Evolutionary conservation across 192 early-diverging fungal species (phyloP).

Genomic region (Coemansia sp.): DNA sequence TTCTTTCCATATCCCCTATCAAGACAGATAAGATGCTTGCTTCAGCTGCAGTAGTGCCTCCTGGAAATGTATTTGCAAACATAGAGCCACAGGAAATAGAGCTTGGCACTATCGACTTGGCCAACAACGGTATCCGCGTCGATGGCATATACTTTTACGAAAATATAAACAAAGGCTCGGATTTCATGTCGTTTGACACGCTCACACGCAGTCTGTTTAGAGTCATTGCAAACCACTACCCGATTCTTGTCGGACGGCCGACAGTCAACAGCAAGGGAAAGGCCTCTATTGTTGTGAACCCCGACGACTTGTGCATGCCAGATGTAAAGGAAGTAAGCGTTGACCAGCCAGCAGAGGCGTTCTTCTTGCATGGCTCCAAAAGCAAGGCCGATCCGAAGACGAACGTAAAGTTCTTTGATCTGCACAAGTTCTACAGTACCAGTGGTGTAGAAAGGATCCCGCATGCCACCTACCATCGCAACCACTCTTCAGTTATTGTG

Average conservation of each 20-base stretch:
- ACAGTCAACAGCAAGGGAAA: conserved; percentile 24
- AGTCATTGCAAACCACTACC: conserved; percentile 47
- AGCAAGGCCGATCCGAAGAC: neutral
- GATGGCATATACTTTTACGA: conserved; percentile 41
- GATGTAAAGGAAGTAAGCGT: conserved; percentile 33
- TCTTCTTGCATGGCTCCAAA: conserved; percentile 17
- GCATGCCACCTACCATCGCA: conserved; percentile 32
- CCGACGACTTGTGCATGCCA: conserved; percentile 35
- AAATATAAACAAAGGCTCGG: conserved; percentile 1
- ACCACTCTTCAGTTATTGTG: conserved; percentile 26
- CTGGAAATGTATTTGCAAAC: neutral
- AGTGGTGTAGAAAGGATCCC: conserved; percentile 30
- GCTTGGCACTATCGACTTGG: conserved; percentile 38
- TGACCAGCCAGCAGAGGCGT: conserved; percentile 28
- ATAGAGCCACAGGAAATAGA: conserved; percentile 40
- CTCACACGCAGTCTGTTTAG: conserved; percentile 29
- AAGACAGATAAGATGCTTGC: neutral
- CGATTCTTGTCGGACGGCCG: conserved; percentile 36
- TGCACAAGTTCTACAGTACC: conserved; percentile 27
- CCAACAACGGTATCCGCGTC: conserved; percentile 25
- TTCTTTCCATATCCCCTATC: too few relatives aligned
- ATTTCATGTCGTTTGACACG: conserved; percentile 37
- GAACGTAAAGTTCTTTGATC: conserved; percentile 39
- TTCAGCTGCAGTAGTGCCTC: neutral
- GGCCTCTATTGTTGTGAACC: conserved; percentile 30